Percentiles rank a stretch among this genome's conserved stretches.
Evolutionary conservation across 805 yeast genomes (phyloP).

Genomic region (Cyberlindnera maritima): DNA sequence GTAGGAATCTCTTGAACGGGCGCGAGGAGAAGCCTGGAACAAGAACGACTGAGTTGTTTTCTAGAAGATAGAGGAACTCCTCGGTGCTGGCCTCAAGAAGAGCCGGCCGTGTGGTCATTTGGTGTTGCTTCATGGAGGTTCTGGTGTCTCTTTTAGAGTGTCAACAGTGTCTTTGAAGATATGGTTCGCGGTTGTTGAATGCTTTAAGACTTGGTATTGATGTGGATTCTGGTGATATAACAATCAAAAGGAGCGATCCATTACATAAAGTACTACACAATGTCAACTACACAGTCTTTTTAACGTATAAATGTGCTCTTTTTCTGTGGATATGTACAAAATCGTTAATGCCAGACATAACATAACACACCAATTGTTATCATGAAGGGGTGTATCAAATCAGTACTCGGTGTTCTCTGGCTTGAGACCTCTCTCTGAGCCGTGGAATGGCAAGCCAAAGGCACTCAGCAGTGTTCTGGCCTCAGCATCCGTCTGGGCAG

Average conservation of each 20-base stretch:
- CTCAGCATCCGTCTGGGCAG: constrained; percentile 86
- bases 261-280: too few relatives aligned
- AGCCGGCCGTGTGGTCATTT: neutral
- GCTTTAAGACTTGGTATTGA: too few relatives aligned
- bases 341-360: neutral
- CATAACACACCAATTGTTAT: too few relatives aligned
- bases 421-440: constrained; percentile 39
- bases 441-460: constrained; percentile 75
- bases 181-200: neutral
- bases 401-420: constrained; percentile 26
- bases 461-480: constrained; percentile 84
- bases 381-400: neutral
- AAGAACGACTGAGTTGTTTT: neutral
- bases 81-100: neutral
- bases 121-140: neutral
- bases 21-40: constrained; percentile 2
- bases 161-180: too few relatives aligned
- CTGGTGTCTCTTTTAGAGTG: too few relatives aligned
- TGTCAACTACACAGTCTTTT: too few relatives aligned
- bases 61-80: neutral
- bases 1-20: neutral
- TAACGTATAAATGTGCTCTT: neutral
- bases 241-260: too few relatives aligned
- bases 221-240: neutral
- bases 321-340: constrained; percentile 1